Conservation (phyloP, 768 basidiomycete genomes). For the Auriculariales sp. region DNA sequence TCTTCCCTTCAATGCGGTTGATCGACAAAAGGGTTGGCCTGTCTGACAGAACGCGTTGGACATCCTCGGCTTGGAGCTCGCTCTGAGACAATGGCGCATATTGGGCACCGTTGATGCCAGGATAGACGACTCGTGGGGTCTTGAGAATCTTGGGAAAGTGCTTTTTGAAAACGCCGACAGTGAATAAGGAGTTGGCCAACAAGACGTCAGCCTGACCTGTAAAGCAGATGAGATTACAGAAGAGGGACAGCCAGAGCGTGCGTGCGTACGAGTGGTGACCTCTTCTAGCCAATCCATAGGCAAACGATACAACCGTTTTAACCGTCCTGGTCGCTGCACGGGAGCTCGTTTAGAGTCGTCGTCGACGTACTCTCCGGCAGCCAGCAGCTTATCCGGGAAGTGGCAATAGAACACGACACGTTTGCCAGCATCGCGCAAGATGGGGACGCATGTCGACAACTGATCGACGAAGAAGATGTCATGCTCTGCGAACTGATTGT, state of each 20-base stretch:
- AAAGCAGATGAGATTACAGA: not conserved
- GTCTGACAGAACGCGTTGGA: constrained; percentile 9
- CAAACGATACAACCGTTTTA: constrained; percentile 60
- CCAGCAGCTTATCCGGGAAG: constrained; percentile 89
- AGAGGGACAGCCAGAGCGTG: not conserved
- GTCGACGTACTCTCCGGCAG: constrained; percentile 46
- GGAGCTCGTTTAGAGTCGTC: constrained; percentile 24
- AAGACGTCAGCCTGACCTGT: constrained; percentile 81
- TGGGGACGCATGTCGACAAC: constrained; percentile 79
- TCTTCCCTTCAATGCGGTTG: constrained; percentile 94
- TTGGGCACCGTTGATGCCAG: constrained; percentile 73
- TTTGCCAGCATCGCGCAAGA: constrained; percentile 53
- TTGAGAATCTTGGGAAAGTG: constrained; percentile 57
- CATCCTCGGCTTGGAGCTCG: not conserved
- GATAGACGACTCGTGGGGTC: constrained; percentile 75
- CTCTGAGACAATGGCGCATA: constrained; percentile 28
- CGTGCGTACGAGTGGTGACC: constrained; percentile 60
- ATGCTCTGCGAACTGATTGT: constrained; percentile 28
- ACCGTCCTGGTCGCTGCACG: constrained; percentile 23
- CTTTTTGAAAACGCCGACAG: constrained; percentile 59
- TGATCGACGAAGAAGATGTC: constrained; percentile 95
- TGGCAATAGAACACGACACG: constrained; percentile 95
- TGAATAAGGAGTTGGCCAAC: constrained; percentile 85
- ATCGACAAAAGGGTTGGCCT: constrained; percentile 71
- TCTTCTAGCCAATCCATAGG: constrained; percentile 91